Conservation (phyloP, 163 green algal species). For the Chlorella variabilis region DNA sequence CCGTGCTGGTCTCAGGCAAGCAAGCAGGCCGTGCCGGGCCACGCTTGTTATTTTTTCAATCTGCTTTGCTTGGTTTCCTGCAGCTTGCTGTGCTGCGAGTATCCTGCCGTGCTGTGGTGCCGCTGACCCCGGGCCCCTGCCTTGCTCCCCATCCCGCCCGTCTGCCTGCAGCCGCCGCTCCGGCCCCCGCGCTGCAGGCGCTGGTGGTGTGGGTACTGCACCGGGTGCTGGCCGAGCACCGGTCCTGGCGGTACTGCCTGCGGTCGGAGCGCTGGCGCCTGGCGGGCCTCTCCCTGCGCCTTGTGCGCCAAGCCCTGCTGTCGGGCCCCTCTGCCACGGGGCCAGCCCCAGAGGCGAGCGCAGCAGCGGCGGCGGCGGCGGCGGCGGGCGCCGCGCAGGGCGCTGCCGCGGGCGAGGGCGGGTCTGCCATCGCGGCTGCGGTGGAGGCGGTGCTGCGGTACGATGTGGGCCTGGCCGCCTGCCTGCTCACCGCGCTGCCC, state of each 20-base stretch:
- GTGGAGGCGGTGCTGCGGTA: slow-evolving; percentile 36
- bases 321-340: neutral
- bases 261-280: slow-evolving; percentile 29
- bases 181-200: neutral
- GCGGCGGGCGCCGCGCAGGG: neutral
- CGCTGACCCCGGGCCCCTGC: too few relatives aligned
- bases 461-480: slow-evolving; percentile 22
- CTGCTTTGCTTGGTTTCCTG: too few relatives aligned
- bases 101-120: too few relatives aligned
- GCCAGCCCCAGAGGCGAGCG: neutral
- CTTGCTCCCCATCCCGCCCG: neutral
- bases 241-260: slow-evolving; percentile 22
- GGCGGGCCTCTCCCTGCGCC: slow-evolving; percentile 12
- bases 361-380: neutral
- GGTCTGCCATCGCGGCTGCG: neutral
- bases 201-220: slow-evolving; percentile 31
- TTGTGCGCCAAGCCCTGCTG: slow-evolving; percentile 29
- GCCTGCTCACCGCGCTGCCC: slow-evolving; percentile 46
- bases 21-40: too few relatives aligned
- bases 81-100: too few relatives aligned
- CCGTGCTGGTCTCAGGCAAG: slow-evolving; percentile 15
- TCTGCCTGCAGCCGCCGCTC: slow-evolving; percentile 7
- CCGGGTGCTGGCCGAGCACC: slow-evolving; percentile 24
- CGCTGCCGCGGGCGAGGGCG: neutral
- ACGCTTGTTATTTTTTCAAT: neutral